Evolutionary conservation across 768 basidiomycete genomes (phyloP), one percentile per base, ranked within the genome.

Genomic region (Multifurca ochricompacta): DNA sequence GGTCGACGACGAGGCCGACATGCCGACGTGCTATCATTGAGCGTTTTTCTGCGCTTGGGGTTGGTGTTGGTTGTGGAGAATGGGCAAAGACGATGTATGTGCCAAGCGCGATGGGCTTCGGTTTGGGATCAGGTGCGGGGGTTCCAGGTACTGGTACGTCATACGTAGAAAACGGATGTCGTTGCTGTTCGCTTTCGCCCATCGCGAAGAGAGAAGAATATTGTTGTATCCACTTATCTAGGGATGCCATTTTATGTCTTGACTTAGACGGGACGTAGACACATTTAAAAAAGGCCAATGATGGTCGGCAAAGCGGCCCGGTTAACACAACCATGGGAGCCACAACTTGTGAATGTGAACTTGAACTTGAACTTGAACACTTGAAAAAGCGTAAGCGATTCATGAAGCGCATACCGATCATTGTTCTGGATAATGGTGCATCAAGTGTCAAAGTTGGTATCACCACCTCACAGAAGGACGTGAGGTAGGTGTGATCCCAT

Each of bases 401-500:
- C 27, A 64, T 59, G 62, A 58, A 54, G 28, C 53, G 48, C 25
- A 21, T 46, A 11, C 64, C 71, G 11, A 73, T 83, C 25, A 70
- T 93, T 51, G 74, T 94, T 13, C 74, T 95, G 41, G 93, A 97
- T 68, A 97, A 95, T 66, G 93, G 93, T 36, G 93, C 82, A 9
- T 81, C 78, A 32, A 80, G 80, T 4, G 83, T 95, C 68, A 97
- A 96, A 65, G 78, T 79, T 27, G 87, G 90, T 1, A 55, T 82
- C 23, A 73, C 72, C 39, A 61, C 46, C 14, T 44, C 40, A 32
- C 32, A 53, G 1, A 68, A 65, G 54, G 65, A 62, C 25, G 64
- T 73, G 55, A 67, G 63, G 70, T 72, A 19, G 39, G 61, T 52
- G 31, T 63, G 51, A 41, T 23, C 23, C 14, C 14, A 21, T 49